A percentile compares a stretch with the other conserved stretches of the same genome.
Evolutionary conservation across 1,139 yeast genomes (phyloP).

Genomic region (Candida gigantensis): DNA sequence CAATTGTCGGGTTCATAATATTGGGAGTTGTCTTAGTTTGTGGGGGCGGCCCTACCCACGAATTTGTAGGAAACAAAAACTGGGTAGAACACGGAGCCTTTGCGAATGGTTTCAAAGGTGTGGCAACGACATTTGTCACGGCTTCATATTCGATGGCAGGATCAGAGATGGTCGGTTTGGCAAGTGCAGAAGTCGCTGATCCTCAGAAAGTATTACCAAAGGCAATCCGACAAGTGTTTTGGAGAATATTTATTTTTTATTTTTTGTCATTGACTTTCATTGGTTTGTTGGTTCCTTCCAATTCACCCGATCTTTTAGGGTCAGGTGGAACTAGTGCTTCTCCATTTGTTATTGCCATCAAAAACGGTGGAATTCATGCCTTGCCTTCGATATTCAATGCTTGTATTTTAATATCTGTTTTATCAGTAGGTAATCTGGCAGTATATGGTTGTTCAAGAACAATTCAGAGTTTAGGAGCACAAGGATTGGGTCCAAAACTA

Average conservation of each 20-base stretch:
- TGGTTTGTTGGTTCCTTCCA: constrained; percentile 39
- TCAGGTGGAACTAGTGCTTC: constrained; percentile 39
- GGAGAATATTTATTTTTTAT: constrained; percentile 45
- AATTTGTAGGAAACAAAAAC: constrained; percentile 62
- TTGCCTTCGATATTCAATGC: constrained; percentile 49
- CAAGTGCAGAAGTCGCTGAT: constrained; percentile 40
- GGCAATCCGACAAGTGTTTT: constrained; percentile 46
- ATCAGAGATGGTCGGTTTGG: constrained; percentile 51
- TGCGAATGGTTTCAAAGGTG: constrained; percentile 45
- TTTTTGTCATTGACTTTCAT: constrained; percentile 40
- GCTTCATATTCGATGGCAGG: constrained; percentile 47
- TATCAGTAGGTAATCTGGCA: constrained; percentile 48
- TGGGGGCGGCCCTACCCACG: constrained; percentile 68
- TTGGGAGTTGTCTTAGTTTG: constrained; percentile 60
- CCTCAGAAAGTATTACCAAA: constrained; percentile 40
- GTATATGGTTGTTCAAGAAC: constrained; percentile 49
- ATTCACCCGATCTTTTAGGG: constrained; percentile 35
- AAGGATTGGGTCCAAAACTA: constrained; percentile 40
- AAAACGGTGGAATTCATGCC: constrained; percentile 49
- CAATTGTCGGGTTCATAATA: constrained; percentile 65
- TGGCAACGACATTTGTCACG: constrained; percentile 42
- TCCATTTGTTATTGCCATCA: constrained; percentile 61
- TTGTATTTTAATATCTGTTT: constrained; percentile 40
- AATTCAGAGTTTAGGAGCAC: constrained; percentile 40
- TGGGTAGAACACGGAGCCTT: constrained; percentile 61